A percentile compares a stretch with the other conserved stretches of the same genome.
phyloP scores from a whole-genome alignment of 371 early-diverging fungal genomes.

The Umbelopsis sp. region DNA sequence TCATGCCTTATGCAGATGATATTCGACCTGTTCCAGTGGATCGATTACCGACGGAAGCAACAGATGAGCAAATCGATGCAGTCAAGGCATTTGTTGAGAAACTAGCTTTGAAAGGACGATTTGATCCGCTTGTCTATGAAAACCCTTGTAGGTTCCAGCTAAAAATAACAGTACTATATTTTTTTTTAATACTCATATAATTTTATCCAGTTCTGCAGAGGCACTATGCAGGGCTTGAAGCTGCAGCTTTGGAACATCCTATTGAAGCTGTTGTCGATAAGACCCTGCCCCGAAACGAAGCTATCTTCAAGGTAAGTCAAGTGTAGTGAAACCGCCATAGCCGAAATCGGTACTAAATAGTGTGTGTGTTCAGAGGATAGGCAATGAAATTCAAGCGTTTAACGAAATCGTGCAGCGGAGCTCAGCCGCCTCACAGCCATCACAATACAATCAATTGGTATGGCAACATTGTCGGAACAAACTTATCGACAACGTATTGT shows the following conservation, averaged over 20 bases:
- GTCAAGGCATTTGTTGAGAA: conserved; percentile 47
- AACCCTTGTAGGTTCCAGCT: conserved; percentile 59
- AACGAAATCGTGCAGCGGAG: conserved; percentile 22
- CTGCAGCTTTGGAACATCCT: conserved; percentile 52
- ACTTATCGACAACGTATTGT: not conserved
- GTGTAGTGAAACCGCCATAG: not conserved
- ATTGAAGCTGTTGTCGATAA: conserved; percentile 24
- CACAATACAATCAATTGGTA: not conserved
- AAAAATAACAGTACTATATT: not conserved
- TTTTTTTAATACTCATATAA: not conserved
- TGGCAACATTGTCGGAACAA: not conserved
- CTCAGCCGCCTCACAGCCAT: not conserved
- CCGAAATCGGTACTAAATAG: too few relatives aligned
- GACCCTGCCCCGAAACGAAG: conserved; percentile 27
- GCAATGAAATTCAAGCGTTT: conserved; percentile 22
- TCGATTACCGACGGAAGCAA: conserved; percentile 21
- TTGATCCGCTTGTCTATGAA: conserved; percentile 50
- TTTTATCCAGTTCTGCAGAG: conserved; percentile 53
- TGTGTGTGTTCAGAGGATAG: not conserved
- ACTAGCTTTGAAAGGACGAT: conserved; percentile 50
- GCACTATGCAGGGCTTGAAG: conserved; percentile 64
- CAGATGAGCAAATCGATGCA: conserved; percentile 23
- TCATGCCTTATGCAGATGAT: conserved; percentile 75
- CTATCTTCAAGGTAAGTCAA: conserved; percentile 28
- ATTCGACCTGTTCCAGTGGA: conserved; percentile 51